Base-by-base conservation (phyloP, 768 basidiomycete genomes). In the Boletellus ananiceps region DNA sequence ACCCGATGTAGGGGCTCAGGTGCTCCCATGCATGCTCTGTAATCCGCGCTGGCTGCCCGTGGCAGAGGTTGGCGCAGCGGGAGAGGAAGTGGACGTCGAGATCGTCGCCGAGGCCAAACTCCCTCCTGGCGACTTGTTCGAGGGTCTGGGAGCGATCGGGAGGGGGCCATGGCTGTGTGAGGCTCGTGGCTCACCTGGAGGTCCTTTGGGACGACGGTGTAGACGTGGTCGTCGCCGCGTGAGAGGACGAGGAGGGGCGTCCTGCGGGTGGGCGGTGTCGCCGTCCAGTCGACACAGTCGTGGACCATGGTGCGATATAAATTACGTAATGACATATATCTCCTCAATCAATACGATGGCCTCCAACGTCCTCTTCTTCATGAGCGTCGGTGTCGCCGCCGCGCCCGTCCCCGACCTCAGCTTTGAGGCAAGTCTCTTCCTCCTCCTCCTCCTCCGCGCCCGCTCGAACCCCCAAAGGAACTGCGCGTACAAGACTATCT, bases 401-500 rank as follows among this genome's bases (percentile, higher is more conserved):
- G 55, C 38, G 2, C 47, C 46, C 25, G 42, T 45, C 19, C 49
- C 47, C 2, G 64, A 65, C 25, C 40, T 44, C 18, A 60, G 64
- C 15, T 66, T 66, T 60, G 66, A 66, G 64, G 65, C 68, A 8
- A 33, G 56, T 40, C 32, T 18, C 2, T 6, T 11, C 33, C 27
- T 19, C n/a, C 23, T 25, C 23, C 23, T 25, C 23, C 23, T 19
- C 19, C 19, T 19, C 23, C 23, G 23, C 23, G 23, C 23, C 23
- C 23, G 23, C 23, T 25, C 23, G 23, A 25, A 25, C 23, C 33
- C 13, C 5, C 25, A 32, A 52, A 84, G 83, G 83, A 84, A 69
- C 64, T 72, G 21, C 77, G 83, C 34, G 55, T 74, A 5, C 67
- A 73, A 33, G 82, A 83, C 59, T 85, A 85, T 54, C 53, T 81